A percentile compares a stretch with the other conserved stretches of the same genome.
These are phyloP conservation scores for Septoria linicola DNA, from an alignment of 2,329 filamentous ascomycete genomes.

Conservation along the genomic window DNA sequence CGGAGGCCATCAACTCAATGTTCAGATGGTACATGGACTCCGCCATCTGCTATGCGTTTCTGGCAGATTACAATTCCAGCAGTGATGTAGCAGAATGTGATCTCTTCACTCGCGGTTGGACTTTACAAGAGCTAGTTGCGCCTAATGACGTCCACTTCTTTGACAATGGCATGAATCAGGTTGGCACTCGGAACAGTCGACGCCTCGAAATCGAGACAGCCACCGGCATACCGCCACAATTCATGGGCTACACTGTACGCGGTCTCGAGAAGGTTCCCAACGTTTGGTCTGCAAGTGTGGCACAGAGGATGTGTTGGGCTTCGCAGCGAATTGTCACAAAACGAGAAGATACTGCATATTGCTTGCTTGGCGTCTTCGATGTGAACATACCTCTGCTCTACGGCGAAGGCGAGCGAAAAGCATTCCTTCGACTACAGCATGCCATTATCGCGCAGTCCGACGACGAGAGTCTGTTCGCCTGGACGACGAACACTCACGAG, in stretches of 20 bases:
- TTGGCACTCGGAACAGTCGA: neutral
- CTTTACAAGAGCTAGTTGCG: neutral
- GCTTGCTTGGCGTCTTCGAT: conserved; percentile 21
- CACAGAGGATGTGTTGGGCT: neutral
- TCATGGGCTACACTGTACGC: neutral
- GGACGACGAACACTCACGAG: neutral
- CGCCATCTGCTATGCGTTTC: conserved; percentile 19
- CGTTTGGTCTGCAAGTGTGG: neutral
- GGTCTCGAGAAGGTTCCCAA: neutral
- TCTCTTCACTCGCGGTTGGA: neutral
- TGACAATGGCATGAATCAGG: neutral
- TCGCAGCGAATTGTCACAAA: neutral
- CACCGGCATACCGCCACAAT: neutral
- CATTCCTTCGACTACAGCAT: conserved; percentile 23
- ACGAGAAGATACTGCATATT: conserved; percentile 12
- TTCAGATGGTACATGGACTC: conserved; percentile 20
- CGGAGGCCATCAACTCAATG: too few species aligned
- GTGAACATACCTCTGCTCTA: conserved; percentile 21
- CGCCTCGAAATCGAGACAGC: neutral
- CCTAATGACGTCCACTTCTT: neutral
- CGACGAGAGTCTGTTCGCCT: conserved; percentile 2
- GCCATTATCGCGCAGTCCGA: conserved; percentile 12
- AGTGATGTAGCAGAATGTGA: neutral
- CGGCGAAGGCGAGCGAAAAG: conserved; percentile 16
- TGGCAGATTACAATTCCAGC: neutral